Evolutionary conservation across 345 rosid genomes (phyloP), one percentile per base, ranked within the genome.

Genomic region (Melastoma malabathricum): DNA sequence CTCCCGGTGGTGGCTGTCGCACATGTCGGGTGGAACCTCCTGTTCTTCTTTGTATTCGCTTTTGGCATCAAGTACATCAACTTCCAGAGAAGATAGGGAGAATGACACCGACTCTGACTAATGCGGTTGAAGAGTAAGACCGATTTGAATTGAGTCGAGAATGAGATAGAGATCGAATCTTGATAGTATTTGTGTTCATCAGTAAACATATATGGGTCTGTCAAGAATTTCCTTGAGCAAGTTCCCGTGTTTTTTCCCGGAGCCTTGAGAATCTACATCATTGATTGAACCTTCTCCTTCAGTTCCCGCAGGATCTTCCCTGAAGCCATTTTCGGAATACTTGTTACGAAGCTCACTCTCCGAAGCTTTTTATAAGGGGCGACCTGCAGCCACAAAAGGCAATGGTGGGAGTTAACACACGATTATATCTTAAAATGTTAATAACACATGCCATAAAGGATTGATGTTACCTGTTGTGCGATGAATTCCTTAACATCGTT

Each of bases 1-100:
- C 83, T 89, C 44, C 87, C 87, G 0, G 72, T 43, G 3, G 85
- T 82, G 15, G 89, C 76, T 1, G 66, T 51, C 6, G 85, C 72
- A 45, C 89, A 82, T 56, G 12, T 82, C 6, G 75, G 12, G 13
- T 63, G 57, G 54, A 51, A 46, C 22, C 23, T 51, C 13, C 48
- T 63, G 44, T 63, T 57, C 61, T 63, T 63, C 58, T 41, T 63
- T 1, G 67, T 63, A 46, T 63, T 63, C 29, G 67, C 67, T 7
- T 63, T 45, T 15, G 67, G 62, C 31, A 63, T 63, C 44, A 57
- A 45, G 62, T 57, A 31, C 67, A 54, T 63, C 47, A 63, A 63
- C 44, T 63, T 63, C 49, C 67, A 63, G 17, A 57, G 67, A 47
- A 57, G 67, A 43, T 63, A 46, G n/a, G n/a, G n/a, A n/a, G n/a